These are phyloP conservation scores for Pelargonium exstipulatum DNA, from an alignment of 441 rosid genomes.

Conservation along the genomic window DNA sequence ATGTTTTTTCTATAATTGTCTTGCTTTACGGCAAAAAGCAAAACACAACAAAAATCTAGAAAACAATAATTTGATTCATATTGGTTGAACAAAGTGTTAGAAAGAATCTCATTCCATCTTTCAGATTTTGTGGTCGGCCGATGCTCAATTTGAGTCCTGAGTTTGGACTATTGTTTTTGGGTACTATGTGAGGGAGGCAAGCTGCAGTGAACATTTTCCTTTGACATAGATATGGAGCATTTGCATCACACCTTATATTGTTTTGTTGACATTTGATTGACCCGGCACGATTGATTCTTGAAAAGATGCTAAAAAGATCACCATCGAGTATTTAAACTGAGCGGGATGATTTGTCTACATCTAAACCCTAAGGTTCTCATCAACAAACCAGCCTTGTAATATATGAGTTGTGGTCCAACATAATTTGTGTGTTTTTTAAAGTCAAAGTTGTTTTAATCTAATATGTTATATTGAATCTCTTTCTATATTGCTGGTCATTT, in stretches of 20 bases:
- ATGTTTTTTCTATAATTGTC: background rate
- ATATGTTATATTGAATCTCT: background rate
- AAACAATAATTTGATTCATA: background rate
- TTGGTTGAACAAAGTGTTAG: conserved; percentile 1
- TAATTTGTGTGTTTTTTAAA: background rate
- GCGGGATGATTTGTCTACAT: background rate
- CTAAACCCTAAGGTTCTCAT: no score
- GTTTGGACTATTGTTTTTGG: background rate
- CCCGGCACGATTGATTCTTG: background rate
- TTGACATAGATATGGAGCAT: background rate
- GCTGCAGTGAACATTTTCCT: no score
- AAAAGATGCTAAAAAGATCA: conserved; percentile 3
- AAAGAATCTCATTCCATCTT: background rate
- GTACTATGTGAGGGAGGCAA: conserved; percentile 1
- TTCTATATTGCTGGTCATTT: no score
- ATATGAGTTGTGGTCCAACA: background rate
- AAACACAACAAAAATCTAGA: background rate
- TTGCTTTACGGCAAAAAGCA: background rate
- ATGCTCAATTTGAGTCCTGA: background rate
- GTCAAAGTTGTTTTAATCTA: background rate
- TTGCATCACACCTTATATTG: background rate
- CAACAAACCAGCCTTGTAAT: no score
- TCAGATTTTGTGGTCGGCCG: background rate
- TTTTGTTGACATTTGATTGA: background rate
- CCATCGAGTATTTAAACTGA: background rate